A percentile compares a stretch with the other conserved stretches of the same genome.
phyloP scores from a whole-genome alignment of 176 grass and related monocot species.

The Sorghum bicolor region Sorghum_bicolor_NCBIv3 NC_012876.2:128501-129000 shows the following conservation, averaged over 20 bases:
- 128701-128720: not conserved
- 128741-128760: conserved; percentile 99
- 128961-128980: conserved; percentile 67
- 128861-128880: conserved; percentile 98
- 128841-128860: conserved; percentile 88
- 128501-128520: conserved; percentile 96
- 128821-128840: conserved; percentile 80
- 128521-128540: conserved; percentile 94
- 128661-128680: conserved; percentile 19
- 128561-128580: conserved; percentile 86
- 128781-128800: conserved; percentile 92
- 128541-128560: conserved; percentile 95
- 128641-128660: conserved; percentile 33
- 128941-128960: conserved; percentile 9
- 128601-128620: conserved; percentile 85
- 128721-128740: conserved; percentile 65
- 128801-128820: conserved; percentile 95
- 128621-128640: conserved; percentile 99
- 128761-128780: conserved; percentile 96
- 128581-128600: conserved; percentile 97
- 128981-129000: conserved; percentile 98
- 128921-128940: conserved; percentile 18
- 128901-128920: conserved; percentile 30
- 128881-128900: conserved; percentile 78
- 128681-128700: conserved; percentile 10